Conservation (phyloP, 345 rosid genomes). For the Hibiscus trionum region DNA sequence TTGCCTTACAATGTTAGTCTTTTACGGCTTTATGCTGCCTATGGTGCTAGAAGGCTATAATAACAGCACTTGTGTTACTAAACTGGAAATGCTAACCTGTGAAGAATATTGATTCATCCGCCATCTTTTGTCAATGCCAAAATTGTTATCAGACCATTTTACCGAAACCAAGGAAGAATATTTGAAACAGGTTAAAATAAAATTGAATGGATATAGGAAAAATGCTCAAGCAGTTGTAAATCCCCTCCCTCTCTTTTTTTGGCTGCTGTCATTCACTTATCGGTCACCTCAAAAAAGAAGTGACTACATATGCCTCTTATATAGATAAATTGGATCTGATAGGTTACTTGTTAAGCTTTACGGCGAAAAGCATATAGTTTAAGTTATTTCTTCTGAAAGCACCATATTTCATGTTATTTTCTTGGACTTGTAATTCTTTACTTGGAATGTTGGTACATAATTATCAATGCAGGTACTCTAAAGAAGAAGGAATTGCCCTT, state of each 20-base stretch:
- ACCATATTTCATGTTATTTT: neutral
- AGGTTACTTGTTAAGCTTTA: neutral
- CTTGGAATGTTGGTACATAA: neutral
- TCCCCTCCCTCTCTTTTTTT: neutral
- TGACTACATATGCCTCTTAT: neutral
- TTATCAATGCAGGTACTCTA: slow-evolving; percentile 63
- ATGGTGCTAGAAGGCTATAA: neutral
- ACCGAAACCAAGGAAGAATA: neutral
- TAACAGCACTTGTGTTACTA: neutral
- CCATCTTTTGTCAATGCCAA: neutral
- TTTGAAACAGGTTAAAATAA: neutral
- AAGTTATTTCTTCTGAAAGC: neutral
- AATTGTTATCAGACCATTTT: neutral
- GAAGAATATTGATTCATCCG: neutral
- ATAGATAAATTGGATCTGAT: neutral
- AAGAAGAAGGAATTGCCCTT: slow-evolving; percentile 70
- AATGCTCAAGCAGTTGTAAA: neutral
- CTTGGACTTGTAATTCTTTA: neutral
- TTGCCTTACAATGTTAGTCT: neutral
- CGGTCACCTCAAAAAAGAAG: neutral
- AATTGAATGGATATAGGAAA: neutral
- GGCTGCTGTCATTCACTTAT: neutral
- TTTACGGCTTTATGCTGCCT: neutral
- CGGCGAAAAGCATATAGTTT: neutral
- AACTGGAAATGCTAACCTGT: neutral